A percentile compares a stretch with the other conserved stretches of the same genome.
phyloP scores from a whole-genome alignment of 2,329 filamentous ascomycete species.

The Aspergillus sergii region DNA sequence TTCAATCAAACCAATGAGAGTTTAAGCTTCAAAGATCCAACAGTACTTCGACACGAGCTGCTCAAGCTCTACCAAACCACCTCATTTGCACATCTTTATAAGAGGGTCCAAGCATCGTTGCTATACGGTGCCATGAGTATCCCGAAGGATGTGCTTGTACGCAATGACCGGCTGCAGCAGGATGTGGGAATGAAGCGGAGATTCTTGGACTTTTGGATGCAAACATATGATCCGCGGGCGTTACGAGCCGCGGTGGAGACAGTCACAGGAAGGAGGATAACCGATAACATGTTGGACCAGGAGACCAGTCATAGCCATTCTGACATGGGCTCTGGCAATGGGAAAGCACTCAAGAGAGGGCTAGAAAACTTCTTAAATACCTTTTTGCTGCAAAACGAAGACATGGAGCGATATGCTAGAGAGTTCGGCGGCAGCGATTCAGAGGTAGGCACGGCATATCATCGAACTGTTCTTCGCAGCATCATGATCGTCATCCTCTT shows the following conservation, averaged over 20 bases:
- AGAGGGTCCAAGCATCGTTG: conserved; percentile 61
- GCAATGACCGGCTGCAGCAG: conserved; percentile 51
- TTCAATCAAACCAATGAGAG: conserved; percentile 44
- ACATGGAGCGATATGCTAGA: conserved; percentile 39
- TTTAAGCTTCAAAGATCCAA: conserved; percentile 24
- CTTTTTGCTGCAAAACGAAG: conserved; percentile 62
- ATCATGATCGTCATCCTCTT: conserved; percentile 63
- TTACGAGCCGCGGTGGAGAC: conserved; percentile 60
- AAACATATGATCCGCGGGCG: conserved; percentile 56
- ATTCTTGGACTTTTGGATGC: conserved; percentile 60
- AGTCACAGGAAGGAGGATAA: conserved; percentile 59
- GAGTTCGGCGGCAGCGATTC: conserved; percentile 37
- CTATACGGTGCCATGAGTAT: conserved; percentile 60
- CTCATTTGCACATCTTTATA: conserved; percentile 54
- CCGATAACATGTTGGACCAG: conserved; percentile 18
- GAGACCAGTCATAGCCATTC: not conserved
- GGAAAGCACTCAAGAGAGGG: conserved; percentile 41
- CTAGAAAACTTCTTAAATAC: conserved; percentile 58
- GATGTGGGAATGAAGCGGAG: conserved; percentile 62
- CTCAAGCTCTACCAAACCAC: conserved; percentile 58
- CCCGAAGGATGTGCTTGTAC: conserved; percentile 54
- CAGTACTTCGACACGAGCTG: conserved; percentile 49
- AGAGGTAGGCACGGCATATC: conserved; percentile 53
- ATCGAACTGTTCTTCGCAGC: conserved; percentile 59
- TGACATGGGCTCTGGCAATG: conserved; percentile 7